phyloP scores from a whole-genome alignment of 2,329 filamentous ascomycete genomes.

The Stachybotrys elegans region DNA sequence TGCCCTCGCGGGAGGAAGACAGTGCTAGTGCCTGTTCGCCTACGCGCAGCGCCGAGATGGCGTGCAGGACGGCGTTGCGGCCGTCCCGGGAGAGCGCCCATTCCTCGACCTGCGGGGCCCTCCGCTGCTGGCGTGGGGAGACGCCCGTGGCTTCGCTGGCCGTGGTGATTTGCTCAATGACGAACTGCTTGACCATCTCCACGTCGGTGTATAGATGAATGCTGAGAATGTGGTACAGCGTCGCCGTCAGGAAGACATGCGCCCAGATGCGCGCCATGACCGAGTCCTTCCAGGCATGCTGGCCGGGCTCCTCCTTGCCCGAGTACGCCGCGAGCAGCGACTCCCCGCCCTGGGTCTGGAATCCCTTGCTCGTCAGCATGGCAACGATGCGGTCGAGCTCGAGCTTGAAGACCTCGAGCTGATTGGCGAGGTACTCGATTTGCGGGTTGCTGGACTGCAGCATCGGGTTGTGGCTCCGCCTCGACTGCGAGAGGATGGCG shows the following conservation, averaged over 20 bases:
- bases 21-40: constrained; percentile 13
- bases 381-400: constrained; percentile 15
- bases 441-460: background rate
- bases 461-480: constrained; percentile 10
- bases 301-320: constrained; percentile 19
- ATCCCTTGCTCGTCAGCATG: background rate
- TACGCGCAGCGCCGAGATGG: constrained; percentile 23
- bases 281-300: constrained; percentile 13
- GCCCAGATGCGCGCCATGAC: constrained; percentile 22
- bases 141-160: constrained; percentile 9
- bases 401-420: constrained; percentile 11
- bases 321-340: constrained; percentile 21
- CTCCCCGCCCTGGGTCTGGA: constrained; percentile 6
- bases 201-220: constrained; percentile 31
- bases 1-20: constrained; percentile 6
- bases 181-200: constrained; percentile 20
- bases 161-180: constrained; percentile 10
- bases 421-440: constrained; percentile 3
- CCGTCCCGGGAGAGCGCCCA: constrained; percentile 26
- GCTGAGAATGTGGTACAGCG: constrained; percentile 30
- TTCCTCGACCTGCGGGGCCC: constrained; percentile 14
- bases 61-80: constrained; percentile 27
- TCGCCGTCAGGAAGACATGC: constrained; percentile 24
- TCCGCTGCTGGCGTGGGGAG: constrained; percentile 13
- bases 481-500: constrained; percentile 22